phyloP scores from a whole-genome alignment of 2,329 filamentous ascomycete species.

The Fusarium xylarioides region DNA sequence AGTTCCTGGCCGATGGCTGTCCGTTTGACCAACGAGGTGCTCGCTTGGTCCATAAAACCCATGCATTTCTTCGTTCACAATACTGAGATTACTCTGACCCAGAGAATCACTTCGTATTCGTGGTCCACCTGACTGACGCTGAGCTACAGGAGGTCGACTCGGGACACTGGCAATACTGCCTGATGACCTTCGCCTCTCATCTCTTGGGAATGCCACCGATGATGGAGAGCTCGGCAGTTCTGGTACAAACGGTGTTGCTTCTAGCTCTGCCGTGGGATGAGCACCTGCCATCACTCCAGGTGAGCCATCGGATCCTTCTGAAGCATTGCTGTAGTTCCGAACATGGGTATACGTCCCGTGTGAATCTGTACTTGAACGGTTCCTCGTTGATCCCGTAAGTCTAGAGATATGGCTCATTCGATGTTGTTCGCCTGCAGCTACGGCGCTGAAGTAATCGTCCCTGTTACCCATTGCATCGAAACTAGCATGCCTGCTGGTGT shows the following conservation, averaged over 20 bases:
- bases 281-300: slow-evolving; percentile 37
- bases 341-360: slow-evolving; percentile 49
- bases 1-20: slow-evolving; percentile 33
- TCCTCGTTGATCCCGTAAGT: slow-evolving; percentile 35
- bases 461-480: slow-evolving; percentile 40
- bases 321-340: slow-evolving; percentile 56
- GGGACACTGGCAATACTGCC: slow-evolving; percentile 32
- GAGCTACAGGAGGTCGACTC: slow-evolving; percentile 37
- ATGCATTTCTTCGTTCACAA: slow-evolving; percentile 58
- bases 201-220: slow-evolving; percentile 24
- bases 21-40: slow-evolving; percentile 54
- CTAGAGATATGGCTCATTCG: slow-evolving; percentile 34
- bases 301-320: slow-evolving; percentile 51
- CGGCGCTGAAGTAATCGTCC: slow-evolving; percentile 45
- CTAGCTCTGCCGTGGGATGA: slow-evolving; percentile 48
- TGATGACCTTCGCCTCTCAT: slow-evolving; percentile 42
- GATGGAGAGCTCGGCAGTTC: slow-evolving; percentile 49
- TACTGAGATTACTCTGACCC: slow-evolving; percentile 35
- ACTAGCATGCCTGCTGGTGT: slow-evolving; percentile 43
- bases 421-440: slow-evolving; percentile 2
- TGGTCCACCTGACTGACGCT: slow-evolving; percentile 43
- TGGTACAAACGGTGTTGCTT: slow-evolving; percentile 46
- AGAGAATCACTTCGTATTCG: slow-evolving; percentile 38
- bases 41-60: slow-evolving; percentile 57
- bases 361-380: slow-evolving; percentile 51